These are phyloP conservation scores for Tilletia indica DNA, from an alignment of 1,284 basidiomycete genomes.

Conservation along the genomic window DNA sequence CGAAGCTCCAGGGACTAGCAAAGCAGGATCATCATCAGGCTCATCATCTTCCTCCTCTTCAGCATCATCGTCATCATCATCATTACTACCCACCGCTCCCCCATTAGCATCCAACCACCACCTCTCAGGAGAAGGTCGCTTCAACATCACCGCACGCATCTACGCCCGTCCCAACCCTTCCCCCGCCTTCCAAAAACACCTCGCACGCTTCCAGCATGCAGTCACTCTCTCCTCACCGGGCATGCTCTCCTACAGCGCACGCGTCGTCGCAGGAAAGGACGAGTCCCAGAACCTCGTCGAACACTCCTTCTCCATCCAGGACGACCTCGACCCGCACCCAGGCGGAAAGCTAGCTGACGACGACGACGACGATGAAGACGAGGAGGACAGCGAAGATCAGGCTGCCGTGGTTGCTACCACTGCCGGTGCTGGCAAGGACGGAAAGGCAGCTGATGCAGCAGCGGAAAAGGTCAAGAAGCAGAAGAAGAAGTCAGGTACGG, in stretches of 20 bases:
- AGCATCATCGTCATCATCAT: neutral
- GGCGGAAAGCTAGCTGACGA: neutral
- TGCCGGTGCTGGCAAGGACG: neutral
- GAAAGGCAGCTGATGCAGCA: neutral
- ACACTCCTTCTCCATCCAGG: conserved; percentile 47
- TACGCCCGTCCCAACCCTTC: conserved; percentile 44
- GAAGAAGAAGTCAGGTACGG: conserved; percentile 30
- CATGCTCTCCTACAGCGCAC: conserved; percentile 48
- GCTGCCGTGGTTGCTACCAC: neutral
- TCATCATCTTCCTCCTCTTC: neutral
- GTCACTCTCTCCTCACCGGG: conserved; percentile 45
- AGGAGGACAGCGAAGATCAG: conserved; percentile 14
- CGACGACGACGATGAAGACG: conserved; percentile 19
- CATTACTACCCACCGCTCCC: neutral
- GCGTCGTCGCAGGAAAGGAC: conserved; percentile 39
- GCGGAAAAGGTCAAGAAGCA: conserved; percentile 15
- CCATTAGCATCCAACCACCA: conserved; percentile 27
- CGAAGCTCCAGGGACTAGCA: conserved; percentile 24
- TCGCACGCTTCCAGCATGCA: conserved; percentile 44
- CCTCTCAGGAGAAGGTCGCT: conserved; percentile 47
- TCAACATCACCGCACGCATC: conserved; percentile 44
- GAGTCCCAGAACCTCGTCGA: conserved; percentile 43
- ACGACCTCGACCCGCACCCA: conserved; percentile 47
- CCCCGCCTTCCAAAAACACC: conserved; percentile 41
- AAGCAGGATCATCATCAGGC: conserved; percentile 17